A percentile compares a stretch with the other conserved stretches of the same genome.
phyloP scores from a whole-genome alignment of 352 stramenopile genomes.

The Globisporangium perplexum region DNA sequence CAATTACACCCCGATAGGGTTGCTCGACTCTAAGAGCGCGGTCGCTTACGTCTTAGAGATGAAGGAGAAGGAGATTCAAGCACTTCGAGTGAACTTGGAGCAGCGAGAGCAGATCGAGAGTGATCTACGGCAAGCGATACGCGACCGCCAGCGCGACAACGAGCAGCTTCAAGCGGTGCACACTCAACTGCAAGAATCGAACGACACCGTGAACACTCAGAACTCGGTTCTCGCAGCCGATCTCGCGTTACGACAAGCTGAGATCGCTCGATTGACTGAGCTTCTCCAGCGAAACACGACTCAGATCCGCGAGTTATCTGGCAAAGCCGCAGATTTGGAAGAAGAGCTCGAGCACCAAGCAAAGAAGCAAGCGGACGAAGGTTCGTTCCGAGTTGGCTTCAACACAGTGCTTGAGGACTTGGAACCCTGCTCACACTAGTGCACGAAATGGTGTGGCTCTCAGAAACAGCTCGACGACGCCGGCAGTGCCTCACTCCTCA shows the following conservation, averaged over 20 bases:
- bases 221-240: background rate
- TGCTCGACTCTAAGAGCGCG: conserved; percentile 20
- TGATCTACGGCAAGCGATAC: conserved; percentile 10
- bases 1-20: conserved; percentile 30
- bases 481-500: conserved; percentile 57
- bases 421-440: no score
- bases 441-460: background rate
- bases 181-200: conserved; percentile 2
- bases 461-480: conserved; percentile 41
- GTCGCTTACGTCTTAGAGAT: conserved; percentile 35
- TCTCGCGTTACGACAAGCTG: conserved; percentile 1
- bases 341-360: conserved; percentile 35
- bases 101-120: background rate
- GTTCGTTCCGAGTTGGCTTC: conserved; percentile 9
- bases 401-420: background rate
- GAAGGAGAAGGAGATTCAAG: conserved; percentile 47
- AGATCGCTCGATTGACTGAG: conserved; percentile 16
- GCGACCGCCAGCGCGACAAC: conserved; percentile 3
- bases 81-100: conserved; percentile 4
- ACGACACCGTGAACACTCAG: background rate
- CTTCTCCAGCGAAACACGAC: conserved; percentile 14
- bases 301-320: conserved; percentile 25
- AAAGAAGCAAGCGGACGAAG: conserved; percentile 30
- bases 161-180: conserved; percentile 13
- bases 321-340: conserved; percentile 28